Percentiles rank a stretch among this genome's conserved stretches.
phyloP scores from a whole-genome alignment of 2,329 filamentous ascomycete species.

The Penicillium capsulatum region DNA sequence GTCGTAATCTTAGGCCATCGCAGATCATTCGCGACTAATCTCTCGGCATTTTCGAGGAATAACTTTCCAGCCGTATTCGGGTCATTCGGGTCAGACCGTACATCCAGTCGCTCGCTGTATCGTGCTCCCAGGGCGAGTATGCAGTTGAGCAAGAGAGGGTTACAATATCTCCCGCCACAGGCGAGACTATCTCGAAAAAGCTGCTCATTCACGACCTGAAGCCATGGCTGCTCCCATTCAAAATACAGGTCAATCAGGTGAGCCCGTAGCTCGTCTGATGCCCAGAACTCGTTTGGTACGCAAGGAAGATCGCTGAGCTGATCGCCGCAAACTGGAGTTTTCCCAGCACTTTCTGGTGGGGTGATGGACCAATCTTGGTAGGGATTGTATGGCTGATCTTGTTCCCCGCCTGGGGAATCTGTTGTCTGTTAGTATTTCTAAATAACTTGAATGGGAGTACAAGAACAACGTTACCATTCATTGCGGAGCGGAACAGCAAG shows the following conservation, averaged over 20 bases:
- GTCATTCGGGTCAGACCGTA: conserved; percentile 29
- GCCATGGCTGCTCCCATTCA: conserved; percentile 38
- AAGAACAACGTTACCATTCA: conserved; percentile 7
- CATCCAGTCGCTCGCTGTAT: conserved; percentile 32
- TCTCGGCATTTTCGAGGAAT: conserved; percentile 30
- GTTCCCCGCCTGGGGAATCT: too few species aligned
- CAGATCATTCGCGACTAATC: conserved; percentile 20
- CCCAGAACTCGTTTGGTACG: conserved; percentile 2
- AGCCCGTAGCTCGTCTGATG: conserved; percentile 24
- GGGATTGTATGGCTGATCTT: too few species aligned
- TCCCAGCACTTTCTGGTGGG: too few species aligned
- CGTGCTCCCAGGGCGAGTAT: conserved; percentile 35
- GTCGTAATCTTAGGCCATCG: conserved; percentile 35
- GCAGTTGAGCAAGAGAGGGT: conserved; percentile 31
- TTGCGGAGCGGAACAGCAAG: conserved; percentile 26
- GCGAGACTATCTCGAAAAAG: conserved; percentile 33
- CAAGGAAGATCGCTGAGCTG: background rate
- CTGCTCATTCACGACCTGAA: conserved; percentile 34
- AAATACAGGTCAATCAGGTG: conserved; percentile 37
- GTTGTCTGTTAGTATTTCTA: too few species aligned
- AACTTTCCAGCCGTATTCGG: conserved; percentile 33
- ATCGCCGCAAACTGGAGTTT: too few species aligned
- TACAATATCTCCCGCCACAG: conserved; percentile 29
- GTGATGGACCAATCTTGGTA: too few species aligned
- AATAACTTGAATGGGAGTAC: background rate